phyloP scores from a whole-genome alignment of 768 basidiomycete species.

The Steccherinum ochraceum region DNA sequence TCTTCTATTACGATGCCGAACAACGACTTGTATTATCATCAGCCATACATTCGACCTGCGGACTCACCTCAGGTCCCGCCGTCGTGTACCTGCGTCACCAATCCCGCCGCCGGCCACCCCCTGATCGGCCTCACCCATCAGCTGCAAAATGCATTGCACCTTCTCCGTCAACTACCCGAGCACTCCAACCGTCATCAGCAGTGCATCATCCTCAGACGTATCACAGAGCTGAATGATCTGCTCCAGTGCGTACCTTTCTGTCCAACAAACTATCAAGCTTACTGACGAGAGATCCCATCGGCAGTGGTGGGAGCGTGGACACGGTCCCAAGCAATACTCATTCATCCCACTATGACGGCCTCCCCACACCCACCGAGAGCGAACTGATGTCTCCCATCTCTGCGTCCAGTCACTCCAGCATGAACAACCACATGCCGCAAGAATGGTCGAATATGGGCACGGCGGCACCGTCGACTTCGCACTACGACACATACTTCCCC shows the following conservation, averaged over 20 bases:
- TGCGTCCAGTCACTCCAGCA: conserved; percentile 34
- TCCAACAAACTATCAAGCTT: not conserved
- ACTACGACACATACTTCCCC: conserved; percentile 67
- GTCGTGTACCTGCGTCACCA: conserved; percentile 59
- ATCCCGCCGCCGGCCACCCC: conserved; percentile 50
- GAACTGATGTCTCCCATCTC: conserved; percentile 47
- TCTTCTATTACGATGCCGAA: conserved; percentile 3
- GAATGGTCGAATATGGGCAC: conserved; percentile 44
- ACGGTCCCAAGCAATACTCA: not conserved
- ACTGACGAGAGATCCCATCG: not conserved
- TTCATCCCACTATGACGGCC: conserved; percentile 12
- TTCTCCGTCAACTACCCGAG: conserved; percentile 56
- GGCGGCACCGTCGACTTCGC: conserved; percentile 38
- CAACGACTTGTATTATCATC: conserved; percentile 19
- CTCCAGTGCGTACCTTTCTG: conserved; percentile 51
- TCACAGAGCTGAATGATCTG: conserved; percentile 53
- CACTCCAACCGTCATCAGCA: conserved; percentile 42
- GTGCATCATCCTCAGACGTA: conserved; percentile 53
- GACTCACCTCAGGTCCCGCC: conserved; percentile 28
- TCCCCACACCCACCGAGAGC: conserved; percentile 39
- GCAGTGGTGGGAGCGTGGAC: conserved; percentile 11
- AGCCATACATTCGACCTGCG: conserved; percentile 20
- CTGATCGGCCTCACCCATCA: conserved; percentile 60
- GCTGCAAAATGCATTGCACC: conserved; percentile 47
- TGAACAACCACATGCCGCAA: conserved; percentile 42